Percentiles rank a stretch among this genome's conserved stretches.
These are phyloP conservation scores for Oryza meridionalis DNA, from an alignment of 176 grass and related monocot genomes.

Conservation along the genomic window DNA sequence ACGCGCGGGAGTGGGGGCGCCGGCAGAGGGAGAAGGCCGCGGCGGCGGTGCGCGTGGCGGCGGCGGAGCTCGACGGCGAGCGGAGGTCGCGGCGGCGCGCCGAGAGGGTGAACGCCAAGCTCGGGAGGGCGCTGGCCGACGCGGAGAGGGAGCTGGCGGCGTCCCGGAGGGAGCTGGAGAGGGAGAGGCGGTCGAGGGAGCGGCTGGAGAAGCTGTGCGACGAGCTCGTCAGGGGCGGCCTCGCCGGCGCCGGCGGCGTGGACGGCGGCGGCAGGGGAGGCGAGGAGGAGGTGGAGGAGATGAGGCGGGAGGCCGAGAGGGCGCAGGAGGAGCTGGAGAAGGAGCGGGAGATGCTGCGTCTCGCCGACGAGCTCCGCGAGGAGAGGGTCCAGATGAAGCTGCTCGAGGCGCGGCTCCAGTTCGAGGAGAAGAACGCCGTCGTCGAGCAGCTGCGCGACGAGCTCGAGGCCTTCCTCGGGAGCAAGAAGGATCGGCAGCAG, in stretches of 20 bases:
- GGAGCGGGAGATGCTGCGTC: conserved; percentile 76
- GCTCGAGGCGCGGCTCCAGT: conserved; percentile 71
- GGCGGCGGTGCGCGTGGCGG: conserved; percentile 34
- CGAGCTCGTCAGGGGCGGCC: conserved; percentile 55
- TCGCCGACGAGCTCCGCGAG: conserved; percentile 84
- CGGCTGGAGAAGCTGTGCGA: conserved; percentile 62
- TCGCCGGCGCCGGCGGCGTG: neutral
- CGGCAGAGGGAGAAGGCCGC: conserved; percentile 65
- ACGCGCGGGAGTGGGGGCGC: conserved; percentile 55
- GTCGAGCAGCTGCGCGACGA: conserved; percentile 69
- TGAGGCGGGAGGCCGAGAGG: conserved; percentile 50
- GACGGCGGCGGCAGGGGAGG: neutral
- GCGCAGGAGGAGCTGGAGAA: conserved; percentile 64
- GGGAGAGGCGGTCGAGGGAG: conserved; percentile 63
- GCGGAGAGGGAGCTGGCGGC: conserved; percentile 43
- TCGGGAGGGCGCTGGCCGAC: conserved; percentile 53
- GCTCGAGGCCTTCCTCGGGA: conserved; percentile 60
- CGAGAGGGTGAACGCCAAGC: conserved; percentile 58
- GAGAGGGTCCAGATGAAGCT: conserved; percentile 93
- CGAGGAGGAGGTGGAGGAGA: conserved; percentile 58
- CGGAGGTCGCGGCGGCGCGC: conserved; percentile 54
- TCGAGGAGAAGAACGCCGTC: conserved; percentile 86
- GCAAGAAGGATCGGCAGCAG: neutral
- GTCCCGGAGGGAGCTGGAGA: conserved; percentile 58
- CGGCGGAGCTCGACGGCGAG: conserved; percentile 64